Percentiles rank a stretch among this genome's conserved stretches.
These are phyloP conservation scores for Globisporangium recalcitrans DNA, from an alignment of 352 stramenopile genomes.

Conservation along the genomic window DNA sequence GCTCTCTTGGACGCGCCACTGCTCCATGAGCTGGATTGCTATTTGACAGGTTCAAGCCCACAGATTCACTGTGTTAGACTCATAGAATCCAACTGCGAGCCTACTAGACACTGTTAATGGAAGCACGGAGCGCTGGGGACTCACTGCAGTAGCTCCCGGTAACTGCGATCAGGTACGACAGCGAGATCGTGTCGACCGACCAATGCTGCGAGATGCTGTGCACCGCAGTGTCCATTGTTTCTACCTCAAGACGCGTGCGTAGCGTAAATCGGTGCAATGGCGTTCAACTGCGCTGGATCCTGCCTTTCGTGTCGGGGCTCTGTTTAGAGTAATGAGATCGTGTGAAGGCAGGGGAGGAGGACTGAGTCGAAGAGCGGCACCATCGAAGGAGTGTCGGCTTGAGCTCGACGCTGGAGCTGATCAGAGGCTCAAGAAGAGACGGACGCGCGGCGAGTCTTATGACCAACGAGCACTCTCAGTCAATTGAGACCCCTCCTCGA, in stretches of 20 bases:
- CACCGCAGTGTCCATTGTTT: background rate
- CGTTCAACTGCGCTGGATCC: background rate
- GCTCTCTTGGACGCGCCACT: conserved; percentile 46
- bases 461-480: background rate
- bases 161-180: conserved; percentile 53
- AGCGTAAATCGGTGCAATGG: background rate
- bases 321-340: background rate
- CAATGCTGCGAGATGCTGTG: conserved; percentile 33
- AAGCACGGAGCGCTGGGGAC: no score
- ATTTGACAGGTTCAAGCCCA: background rate
- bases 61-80: no score
- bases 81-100: no score
- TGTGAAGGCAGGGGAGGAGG: no score
- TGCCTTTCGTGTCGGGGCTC: background rate
- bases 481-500: background rate
- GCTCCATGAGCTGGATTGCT: conserved; percentile 73
- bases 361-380: background rate
- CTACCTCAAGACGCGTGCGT: background rate
- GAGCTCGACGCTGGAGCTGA: background rate
- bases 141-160: conserved; percentile 64
- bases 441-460: background rate
- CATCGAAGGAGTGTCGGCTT: background rate
- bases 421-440: background rate
- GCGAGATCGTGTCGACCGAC: conserved; percentile 32
- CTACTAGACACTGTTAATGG: no score